A percentile compares a stretch with the other conserved stretches of the same genome.
phyloP scores from a whole-genome alignment of 352 stramenopile genomes.

The Globisporangium paddicum region DNA sequence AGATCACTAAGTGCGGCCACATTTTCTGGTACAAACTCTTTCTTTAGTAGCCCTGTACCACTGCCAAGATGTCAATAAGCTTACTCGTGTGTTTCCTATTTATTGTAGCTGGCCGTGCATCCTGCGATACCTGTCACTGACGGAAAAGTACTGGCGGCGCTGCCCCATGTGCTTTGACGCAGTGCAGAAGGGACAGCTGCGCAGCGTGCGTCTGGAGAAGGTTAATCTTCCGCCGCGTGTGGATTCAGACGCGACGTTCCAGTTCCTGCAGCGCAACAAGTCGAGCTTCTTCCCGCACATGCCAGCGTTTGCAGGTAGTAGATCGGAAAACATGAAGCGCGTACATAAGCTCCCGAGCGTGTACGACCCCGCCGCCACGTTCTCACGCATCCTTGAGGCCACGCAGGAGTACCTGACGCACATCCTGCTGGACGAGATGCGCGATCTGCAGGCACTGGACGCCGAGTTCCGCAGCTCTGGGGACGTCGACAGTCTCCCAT shows the following conservation, averaged over 20 bases:
- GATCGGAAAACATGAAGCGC: conserved; percentile 35
- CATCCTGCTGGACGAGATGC: conserved; percentile 59
- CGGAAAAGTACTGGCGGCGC: conserved; percentile 84
- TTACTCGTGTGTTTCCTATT: not conserved
- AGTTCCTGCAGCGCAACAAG: conserved; percentile 69
- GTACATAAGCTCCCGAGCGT: conserved; percentile 56
- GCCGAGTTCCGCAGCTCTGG: conserved; percentile 66
- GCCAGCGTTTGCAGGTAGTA: conserved; percentile 10
- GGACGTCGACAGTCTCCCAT: conserved; percentile 69
- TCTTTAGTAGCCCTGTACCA: not conserved
- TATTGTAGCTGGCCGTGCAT: conserved; percentile 75
- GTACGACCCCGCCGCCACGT: conserved; percentile 57
- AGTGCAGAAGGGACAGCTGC: conserved; percentile 76
- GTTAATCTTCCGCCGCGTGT: conserved; percentile 54
- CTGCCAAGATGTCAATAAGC: not conserved
- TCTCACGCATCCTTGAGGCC: conserved; percentile 68
- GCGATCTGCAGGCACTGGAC: conserved; percentile 62
- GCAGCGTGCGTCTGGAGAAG: conserved; percentile 62
- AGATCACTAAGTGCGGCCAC: conserved; percentile 85
- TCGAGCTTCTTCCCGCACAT: conserved; percentile 67
- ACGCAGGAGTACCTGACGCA: conserved; percentile 60
- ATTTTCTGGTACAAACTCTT: conserved; percentile 65
- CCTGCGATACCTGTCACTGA: conserved; percentile 75
- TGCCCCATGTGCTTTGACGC: conserved; percentile 88
- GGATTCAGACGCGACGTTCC: conserved; percentile 51